phyloP scores from a whole-genome alignment of 805 yeast species.

The Pichia scutulata region DNA sequence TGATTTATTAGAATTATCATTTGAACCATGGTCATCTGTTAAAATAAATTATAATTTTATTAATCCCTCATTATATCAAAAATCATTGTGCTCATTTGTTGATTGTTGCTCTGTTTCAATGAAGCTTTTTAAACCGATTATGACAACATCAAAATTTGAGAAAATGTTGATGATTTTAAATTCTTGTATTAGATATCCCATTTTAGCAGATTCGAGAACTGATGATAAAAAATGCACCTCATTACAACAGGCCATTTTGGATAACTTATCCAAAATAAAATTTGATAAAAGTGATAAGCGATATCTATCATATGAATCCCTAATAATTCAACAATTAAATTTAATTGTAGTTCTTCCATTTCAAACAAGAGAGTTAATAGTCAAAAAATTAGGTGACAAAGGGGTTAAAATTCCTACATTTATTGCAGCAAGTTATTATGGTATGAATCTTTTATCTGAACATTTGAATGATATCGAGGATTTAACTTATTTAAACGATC shows the following conservation, averaged over 20 bases:
- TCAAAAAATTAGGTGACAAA: constrained; percentile 39
- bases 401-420: constrained; percentile 51
- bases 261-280: constrained; percentile 32
- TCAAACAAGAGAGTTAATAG: constrained; percentile 50
- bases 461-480: constrained; percentile 30
- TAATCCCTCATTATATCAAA: constrained; percentile 41
- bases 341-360: constrained; percentile 51
- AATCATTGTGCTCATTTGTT: constrained; percentile 49
- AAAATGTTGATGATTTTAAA: constrained; percentile 51
- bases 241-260: constrained; percentile 54
- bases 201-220: constrained; percentile 47
- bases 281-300: constrained; percentile 9
- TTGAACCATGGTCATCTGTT: constrained; percentile 43
- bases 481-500: constrained; percentile 36
- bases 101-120: constrained; percentile 45
- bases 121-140: constrained; percentile 26
- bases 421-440: constrained; percentile 45
- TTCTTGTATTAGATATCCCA: constrained; percentile 64
- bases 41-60: constrained; percentile 38
- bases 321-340: constrained; percentile 47
- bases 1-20: constrained; percentile 33
- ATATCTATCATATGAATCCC: constrained; percentile 33
- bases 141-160: constrained; percentile 34
- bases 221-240: constrained; percentile 55
- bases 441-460: constrained; percentile 34